Base-by-base conservation (phyloP, 805 yeast genomes). In the Candida namnaoensis region DNA sequence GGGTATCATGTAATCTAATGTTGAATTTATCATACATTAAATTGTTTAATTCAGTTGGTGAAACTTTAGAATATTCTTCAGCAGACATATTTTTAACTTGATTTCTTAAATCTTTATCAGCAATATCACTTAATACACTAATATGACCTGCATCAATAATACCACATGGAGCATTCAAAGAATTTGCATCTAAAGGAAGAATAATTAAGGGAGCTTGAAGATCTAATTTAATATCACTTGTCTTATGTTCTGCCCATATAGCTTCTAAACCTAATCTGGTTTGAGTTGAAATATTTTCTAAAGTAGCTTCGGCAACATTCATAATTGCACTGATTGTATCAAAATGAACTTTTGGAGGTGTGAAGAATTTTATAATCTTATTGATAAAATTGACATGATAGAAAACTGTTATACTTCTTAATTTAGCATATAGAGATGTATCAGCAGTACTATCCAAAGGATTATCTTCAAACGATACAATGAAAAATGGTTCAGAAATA, bases 101-200 rank as follows among this genome's bases (percentile, higher is more conserved):
- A 39, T 80, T 79, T 26, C 88, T 72, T 37, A 76, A 77, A 4
- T 74, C 71, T 48, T 77, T 78, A 38, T 83, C 85, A 4, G 80
- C 93, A 35, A 91, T 70, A 51, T 90, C 93, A 56, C 96, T 86
- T 2, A 69, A 63, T 13, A 93, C 78, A 48, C 88, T 80, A 24
- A 95, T 82, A 59, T 91, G 96, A 55, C 99, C 99, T 7, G 97
- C 96, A 69, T 93, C 98, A 41, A 93, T 69, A 15, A 93, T 77
- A 4, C 90, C 86, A 48, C 95, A 95, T 0, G 97, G 95, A 0
- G 97, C 80, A 35, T 81, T 71, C 79, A 87, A 80, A 47, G 76
- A 76, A 11, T 77, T 71, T 0, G 95, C 84, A 53, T 88, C 86
- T 30, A 88, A 66, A 0, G 99, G 99, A 14, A 93, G 52, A 8